Conservation (phyloP, 1,284 basidiomycete genomes). For the Schizophyllum commune region DNA sequence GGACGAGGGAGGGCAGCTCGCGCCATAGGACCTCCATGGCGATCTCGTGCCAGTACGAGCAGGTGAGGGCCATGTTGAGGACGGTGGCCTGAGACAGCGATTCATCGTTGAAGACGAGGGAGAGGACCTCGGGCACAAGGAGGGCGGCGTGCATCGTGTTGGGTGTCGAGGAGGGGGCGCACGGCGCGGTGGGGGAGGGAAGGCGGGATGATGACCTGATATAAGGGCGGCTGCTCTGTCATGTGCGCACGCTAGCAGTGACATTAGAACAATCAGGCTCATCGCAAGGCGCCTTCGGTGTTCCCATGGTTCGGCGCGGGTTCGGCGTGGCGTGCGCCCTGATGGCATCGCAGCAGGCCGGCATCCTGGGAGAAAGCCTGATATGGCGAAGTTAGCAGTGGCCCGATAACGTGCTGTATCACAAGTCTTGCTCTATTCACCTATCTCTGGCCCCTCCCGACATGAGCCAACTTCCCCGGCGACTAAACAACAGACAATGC, state of each 20-base stretch:
- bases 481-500: too few relatives aligned
- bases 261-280: neutral
- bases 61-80: neutral
- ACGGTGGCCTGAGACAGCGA: neutral
- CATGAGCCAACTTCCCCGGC: too few relatives aligned
- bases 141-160: neutral
- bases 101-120: neutral
- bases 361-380: neutral
- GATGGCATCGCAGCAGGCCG: neutral
- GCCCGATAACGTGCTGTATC: too few relatives aligned
- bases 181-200: neutral
- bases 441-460: too few relatives aligned
- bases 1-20: neutral
- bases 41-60: neutral
- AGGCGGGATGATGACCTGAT: neutral
- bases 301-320: neutral
- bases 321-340: neutral
- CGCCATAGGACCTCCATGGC: neutral
- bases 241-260: neutral
- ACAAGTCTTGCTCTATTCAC: too few relatives aligned
- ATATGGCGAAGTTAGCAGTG: neutral
- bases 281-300: neutral
- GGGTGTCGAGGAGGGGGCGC: neutral
- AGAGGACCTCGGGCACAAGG: neutral
- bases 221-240: neutral